Evolutionary conservation across 805 yeast species (phyloP), one percentile per base, ranked within the genome.

Genomic region (Starmerella asiatica): DNA sequence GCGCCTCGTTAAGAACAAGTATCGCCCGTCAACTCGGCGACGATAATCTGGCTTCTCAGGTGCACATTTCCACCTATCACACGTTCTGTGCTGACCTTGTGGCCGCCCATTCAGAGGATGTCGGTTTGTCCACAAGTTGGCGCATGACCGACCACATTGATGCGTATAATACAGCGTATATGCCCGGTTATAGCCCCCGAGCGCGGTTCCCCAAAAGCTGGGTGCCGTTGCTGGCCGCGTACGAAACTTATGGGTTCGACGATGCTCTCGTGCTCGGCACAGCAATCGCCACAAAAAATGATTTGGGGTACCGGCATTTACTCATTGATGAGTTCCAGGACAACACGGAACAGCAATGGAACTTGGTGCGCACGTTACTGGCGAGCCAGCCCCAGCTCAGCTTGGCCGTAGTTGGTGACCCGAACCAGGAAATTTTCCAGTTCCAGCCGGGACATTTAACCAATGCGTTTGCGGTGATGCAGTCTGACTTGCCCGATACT

Each of bases 241-340:
- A 68, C 34, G 61, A 65, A 32, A 56, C 74, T 18, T 56, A 83
- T 18, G 97, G 86, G 58, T 88, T 83, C 58, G 96, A 86, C 53
- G 94, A 84, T 55, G 68, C 91, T 40, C 60, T 91, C 28, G 61
- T 70, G 0, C 69, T 75, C 21, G 62, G 79, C 21, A 61, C 64
- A 3, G 4, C 29, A 11, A 42, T 48, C n/a, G 28, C 31, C 14
- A 23, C 19, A 3, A 18, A 9, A 15, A 37, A 32, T n/a, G 43
- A 40, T 3, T 20, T 38, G 11, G 59, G 63, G 37, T 58, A 83
- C 3, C 61, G 71, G 48, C 88, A 83, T 53, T 82, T 85, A 0
- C 62, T 88, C 18, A 81, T 88, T 7, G 98, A 88, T 60, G 98
- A 88, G 59, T 88, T 84, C 52, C 97, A 88, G 60, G 98, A 91